phyloP scores from a whole-genome alignment of 2,329 filamentous ascomycete species.

The Monosporascus sp. region DNA sequence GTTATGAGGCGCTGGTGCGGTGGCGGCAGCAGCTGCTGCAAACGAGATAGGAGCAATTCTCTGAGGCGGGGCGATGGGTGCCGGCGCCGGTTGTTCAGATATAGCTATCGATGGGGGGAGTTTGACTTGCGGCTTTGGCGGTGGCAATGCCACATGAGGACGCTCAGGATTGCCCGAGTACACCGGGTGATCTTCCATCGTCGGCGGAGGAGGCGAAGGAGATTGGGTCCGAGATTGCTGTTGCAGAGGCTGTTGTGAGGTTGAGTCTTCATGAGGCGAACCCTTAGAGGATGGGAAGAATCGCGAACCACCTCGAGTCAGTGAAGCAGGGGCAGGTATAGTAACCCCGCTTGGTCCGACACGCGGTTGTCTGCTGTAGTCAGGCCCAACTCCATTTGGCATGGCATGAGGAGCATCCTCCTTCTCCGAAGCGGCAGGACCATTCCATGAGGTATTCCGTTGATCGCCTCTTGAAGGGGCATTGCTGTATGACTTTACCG shows the following conservation, averaged over 20 bases:
- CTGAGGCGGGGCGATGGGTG: conserved; percentile 22
- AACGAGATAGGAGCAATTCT: conserved; percentile 39
- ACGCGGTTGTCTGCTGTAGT: conserved; percentile 11
- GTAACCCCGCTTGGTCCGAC: conserved; percentile 7
- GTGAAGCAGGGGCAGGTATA: conserved; percentile 22
- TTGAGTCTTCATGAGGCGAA: conserved; percentile 33
- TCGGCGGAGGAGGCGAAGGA: conserved; percentile 68
- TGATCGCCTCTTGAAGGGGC: background rate
- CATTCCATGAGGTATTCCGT: background rate
- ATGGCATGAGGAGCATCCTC: conserved; percentile 18
- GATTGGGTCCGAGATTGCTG: conserved; percentile 45
- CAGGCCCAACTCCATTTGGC: conserved; percentile 8
- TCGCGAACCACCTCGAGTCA: conserved; percentile 48
- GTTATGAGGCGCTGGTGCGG: conserved; percentile 17
- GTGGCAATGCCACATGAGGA: conserved; percentile 66
- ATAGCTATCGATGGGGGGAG: conserved; percentile 63
- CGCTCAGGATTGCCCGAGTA: conserved; percentile 61
- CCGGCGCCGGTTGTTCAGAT: conserved; percentile 33
- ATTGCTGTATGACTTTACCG: background rate
- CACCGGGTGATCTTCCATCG: conserved; percentile 63
- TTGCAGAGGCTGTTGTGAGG: conserved; percentile 12
- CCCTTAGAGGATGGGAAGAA: conserved; percentile 59
- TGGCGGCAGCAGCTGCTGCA: conserved; percentile 32
- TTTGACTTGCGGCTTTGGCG: conserved; percentile 69
- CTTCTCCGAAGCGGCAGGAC: background rate